Percentiles rank a stretch among this genome's conserved stretches.
phyloP scores from a whole-genome alignment of 306 rosid genomes.

The Cucurbita moschata region DNA sequence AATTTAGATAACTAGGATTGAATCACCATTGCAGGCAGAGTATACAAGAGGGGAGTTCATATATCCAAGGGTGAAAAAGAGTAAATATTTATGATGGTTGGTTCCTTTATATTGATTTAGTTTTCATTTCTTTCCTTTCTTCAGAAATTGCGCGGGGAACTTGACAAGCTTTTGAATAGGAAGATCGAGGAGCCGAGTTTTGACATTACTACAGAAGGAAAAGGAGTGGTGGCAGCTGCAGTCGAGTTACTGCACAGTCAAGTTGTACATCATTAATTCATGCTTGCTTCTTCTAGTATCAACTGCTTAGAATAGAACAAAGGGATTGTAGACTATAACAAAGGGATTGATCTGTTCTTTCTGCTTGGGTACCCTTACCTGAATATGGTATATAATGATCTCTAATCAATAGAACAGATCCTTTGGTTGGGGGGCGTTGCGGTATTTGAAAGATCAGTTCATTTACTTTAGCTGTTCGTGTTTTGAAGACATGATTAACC shows the following conservation, averaged over 20 bases:
- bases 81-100: background rate
- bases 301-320: background rate
- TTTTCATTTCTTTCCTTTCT: background rate
- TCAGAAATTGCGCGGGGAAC: conserved; percentile 83
- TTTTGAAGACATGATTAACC: too few species aligned
- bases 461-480: too few species aligned
- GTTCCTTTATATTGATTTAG: background rate
- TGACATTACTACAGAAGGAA: conserved; percentile 64
- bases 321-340: background rate
- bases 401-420: background rate
- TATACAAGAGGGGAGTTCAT: too few species aligned
- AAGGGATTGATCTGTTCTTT: background rate
- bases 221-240: conserved; percentile 73
- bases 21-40: background rate
- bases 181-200: conserved; percentile 73
- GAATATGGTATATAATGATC: background rate
- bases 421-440: background rate
- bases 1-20: background rate
- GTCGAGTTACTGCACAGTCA: conserved; percentile 69
- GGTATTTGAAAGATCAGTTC: too few species aligned
- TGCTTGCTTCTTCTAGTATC: background rate
- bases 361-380: background rate
- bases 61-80: too few species aligned
- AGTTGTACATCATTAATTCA: background rate
- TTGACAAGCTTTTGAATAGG: conserved; percentile 68